Evolutionary conservation across 768 basidiomycete species (phyloP).

Genomic region (Mycena haematopus): DNA sequence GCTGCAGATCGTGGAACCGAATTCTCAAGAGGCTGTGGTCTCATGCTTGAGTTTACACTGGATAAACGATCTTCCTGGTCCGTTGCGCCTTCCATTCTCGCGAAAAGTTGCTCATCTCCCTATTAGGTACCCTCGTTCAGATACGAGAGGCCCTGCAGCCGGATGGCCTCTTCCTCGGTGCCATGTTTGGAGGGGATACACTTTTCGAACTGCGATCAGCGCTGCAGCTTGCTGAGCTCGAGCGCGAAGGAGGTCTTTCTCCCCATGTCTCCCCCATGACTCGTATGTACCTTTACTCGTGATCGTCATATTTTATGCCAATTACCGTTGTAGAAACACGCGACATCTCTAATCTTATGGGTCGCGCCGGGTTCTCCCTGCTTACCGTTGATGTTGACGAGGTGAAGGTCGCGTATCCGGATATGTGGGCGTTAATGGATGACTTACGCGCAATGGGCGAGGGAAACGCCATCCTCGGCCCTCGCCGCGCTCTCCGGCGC

Average conservation of each 20-base stretch:
- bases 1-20: conserved; percentile 63
- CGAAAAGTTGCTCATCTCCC: conserved; percentile 2
- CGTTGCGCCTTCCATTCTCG: conserved; percentile 25
- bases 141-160: conserved; percentile 84
- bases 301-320: conserved; percentile 4
- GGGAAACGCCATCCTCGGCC: conserved; percentile 84
- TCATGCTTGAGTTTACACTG: conserved; percentile 94
- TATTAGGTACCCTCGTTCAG: conserved; percentile 80
- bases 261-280: conserved; percentile 98
- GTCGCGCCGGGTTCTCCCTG: conserved; percentile 90
- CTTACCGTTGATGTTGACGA: conserved; percentile 97
- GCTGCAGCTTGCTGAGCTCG: conserved; percentile 91
- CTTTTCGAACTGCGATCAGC: conserved; percentile 95
- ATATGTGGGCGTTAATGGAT: conserved; percentile 94
- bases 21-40: conserved; percentile 90
- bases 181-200: conserved; percentile 95
- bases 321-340: conserved; percentile 70
- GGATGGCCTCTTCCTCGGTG: conserved; percentile 93
- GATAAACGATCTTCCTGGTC: conserved; percentile 97
- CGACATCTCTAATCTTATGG: conserved; percentile 91
- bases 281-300: conserved; percentile 52
- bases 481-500: conserved; percentile 54
- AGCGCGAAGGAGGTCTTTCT: conserved; percentile 96
- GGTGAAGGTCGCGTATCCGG: conserved; percentile 87
- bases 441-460: conserved; percentile 98